A percentile compares a stretch with the other conserved stretches of the same genome.
These are phyloP conservation scores for Porpolomopsis calyptriformis DNA, from an alignment of 768 basidiomycete species.

Conservation along the genomic window DNA sequence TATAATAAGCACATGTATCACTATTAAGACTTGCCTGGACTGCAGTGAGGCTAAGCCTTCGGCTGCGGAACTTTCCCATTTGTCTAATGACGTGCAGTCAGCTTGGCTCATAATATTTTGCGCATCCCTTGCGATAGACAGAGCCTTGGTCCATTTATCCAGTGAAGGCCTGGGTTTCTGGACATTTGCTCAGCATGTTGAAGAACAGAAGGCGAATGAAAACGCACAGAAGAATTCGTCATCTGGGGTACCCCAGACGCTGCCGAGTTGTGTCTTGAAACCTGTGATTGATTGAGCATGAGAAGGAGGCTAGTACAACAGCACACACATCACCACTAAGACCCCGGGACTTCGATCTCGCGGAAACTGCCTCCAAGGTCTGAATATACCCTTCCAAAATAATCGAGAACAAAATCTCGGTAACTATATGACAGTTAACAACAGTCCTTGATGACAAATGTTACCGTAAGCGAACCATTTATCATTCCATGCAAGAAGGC, in stretches of 20 bases:
- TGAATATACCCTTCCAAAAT: conserved; percentile 4
- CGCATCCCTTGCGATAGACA: background rate
- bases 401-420: conserved; percentile 4
- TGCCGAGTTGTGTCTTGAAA: conserved; percentile 2
- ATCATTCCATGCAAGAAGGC: conserved; percentile 3
- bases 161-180: conserved; percentile 4
- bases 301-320: conserved; percentile 3
- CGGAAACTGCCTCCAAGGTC: conserved; percentile 1
- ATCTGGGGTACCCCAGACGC: background rate
- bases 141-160: conserved; percentile 4
- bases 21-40: conserved; percentile 1
- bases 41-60: conserved; percentile 1
- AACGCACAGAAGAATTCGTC: conserved; percentile 1
- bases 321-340: conserved; percentile 1
- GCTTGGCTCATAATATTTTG: conserved; percentile 1
- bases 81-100: conserved; percentile 1
- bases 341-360: background rate
- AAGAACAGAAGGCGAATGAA: conserved; percentile 2
- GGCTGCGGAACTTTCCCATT: conserved; percentile 1
- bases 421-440: conserved; percentile 3
- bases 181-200: background rate
- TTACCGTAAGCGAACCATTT: conserved; percentile 3
- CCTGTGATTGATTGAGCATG: background rate
- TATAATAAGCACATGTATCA: background rate
- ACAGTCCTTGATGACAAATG: background rate